A percentile compares a stretch with the other conserved stretches of the same genome.
These are phyloP conservation scores for Fusarium sp. DNA, from an alignment of 2,329 filamentous ascomycete genomes.

Conservation along the genomic window DNA sequence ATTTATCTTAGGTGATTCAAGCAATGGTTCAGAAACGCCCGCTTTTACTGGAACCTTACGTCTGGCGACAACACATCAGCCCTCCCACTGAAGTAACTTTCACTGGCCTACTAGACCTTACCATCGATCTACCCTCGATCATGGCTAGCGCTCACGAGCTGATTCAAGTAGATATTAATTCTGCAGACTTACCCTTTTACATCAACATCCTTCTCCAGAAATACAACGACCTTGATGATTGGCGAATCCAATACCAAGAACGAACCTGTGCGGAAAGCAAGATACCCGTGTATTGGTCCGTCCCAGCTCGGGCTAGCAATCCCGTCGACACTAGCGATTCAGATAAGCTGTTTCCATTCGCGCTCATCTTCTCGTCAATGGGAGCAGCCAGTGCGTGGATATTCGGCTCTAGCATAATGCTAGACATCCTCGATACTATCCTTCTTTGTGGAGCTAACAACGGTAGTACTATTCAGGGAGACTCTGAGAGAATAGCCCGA, in stretches of 20 bases:
- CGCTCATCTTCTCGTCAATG: not conserved
- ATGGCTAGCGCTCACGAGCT: not conserved
- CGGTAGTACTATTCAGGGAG: fast-evolving
- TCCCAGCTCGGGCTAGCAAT: slow-evolving; percentile 3
- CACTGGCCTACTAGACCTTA: not conserved
- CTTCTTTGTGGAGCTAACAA: not conserved
- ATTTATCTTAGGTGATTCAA: slow-evolving; percentile 2
- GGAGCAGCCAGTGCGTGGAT: not conserved
- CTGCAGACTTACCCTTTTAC: fast-evolving
- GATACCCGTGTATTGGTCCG: not conserved
- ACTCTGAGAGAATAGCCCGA: not conserved
- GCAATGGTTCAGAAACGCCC: not conserved
- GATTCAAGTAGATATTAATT: fast-evolving
- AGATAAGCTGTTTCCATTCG: slow-evolving; percentile 11
- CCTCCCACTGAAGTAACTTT: not conserved
- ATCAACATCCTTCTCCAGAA: not conserved
- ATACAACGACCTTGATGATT: not conserved
- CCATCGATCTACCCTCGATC: not conserved
- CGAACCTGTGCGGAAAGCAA: fast-evolving
- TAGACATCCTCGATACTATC: slow-evolving; percentile 2
- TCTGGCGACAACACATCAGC: slow-evolving; percentile 3
- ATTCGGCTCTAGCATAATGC: not conserved
- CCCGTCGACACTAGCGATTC: not conserved
- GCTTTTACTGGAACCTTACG: not conserved
- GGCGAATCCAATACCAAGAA: not conserved